phyloP scores from a whole-genome alignment of 192 early-diverging fungal species.

The Coemansia reversa region DNA sequence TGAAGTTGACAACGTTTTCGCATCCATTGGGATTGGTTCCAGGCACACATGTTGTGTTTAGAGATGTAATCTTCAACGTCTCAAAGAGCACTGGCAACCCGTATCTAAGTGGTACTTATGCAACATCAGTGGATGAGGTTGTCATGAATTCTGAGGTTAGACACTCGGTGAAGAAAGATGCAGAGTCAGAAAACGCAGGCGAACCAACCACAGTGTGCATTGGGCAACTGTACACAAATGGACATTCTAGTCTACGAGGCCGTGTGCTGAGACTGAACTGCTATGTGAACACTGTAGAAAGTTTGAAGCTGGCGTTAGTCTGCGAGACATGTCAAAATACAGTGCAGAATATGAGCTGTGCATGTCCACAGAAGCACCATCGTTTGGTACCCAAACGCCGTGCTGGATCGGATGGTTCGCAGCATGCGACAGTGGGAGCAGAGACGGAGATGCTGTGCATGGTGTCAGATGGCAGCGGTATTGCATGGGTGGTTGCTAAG shows the following conservation, averaged over 20 bases:
- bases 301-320: conserved; percentile 3
- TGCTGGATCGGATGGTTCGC: neutral
- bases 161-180: too few species aligned
- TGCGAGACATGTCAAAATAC: conserved; percentile 25
- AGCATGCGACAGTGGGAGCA: neutral
- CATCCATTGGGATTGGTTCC: conserved; percentile 39
- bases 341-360: conserved; percentile 24
- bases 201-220: conserved; percentile 10
- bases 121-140: conserved; percentile 15
- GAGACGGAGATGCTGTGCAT: conserved; percentile 18
- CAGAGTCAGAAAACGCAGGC: neutral
- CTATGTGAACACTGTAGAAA: conserved; percentile 14
- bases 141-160: neutral
- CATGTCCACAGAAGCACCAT: conserved; percentile 22
- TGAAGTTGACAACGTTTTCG: conserved; percentile 25
- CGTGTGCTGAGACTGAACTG: conserved; percentile 9
- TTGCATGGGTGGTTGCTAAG: conserved; percentile 12
- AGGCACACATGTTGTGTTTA: conserved; percentile 21
- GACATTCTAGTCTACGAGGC: neutral
- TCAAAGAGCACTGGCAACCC: conserved; percentile 15
- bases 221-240: conserved; percentile 6
- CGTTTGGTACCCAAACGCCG: neutral
- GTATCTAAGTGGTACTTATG: conserved; percentile 19
- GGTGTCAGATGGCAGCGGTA: conserved; percentile 42
- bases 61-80: conserved; percentile 10